These are phyloP conservation scores for Cordyceps tenuipes DNA, from an alignment of 2,329 filamentous ascomycete species.

Conservation along the genomic window DNA sequence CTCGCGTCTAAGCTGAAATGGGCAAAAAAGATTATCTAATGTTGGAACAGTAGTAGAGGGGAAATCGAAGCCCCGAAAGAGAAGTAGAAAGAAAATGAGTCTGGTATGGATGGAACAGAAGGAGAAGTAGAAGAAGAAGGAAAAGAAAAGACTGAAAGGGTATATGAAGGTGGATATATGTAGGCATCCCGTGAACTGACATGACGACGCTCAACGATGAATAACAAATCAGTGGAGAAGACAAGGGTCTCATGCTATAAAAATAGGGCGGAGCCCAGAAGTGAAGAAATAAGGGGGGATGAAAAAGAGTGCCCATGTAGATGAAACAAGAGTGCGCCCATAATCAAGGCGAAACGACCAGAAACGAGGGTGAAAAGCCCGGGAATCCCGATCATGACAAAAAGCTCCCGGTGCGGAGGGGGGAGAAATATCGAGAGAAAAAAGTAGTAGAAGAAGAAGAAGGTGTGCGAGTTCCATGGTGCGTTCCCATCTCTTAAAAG, in stretches of 20 bases:
- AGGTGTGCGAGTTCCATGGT: not conserved
- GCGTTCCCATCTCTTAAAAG: not conserved
- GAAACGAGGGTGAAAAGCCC: not conserved
- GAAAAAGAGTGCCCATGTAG: not conserved
- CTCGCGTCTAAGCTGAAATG: not conserved
- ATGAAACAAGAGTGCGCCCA: not conserved
- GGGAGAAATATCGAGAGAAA: not conserved
- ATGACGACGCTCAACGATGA: not conserved
- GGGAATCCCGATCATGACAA: not conserved
- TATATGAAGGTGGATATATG: not conserved
- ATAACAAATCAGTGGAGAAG: not conserved
- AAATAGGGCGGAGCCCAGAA: not conserved
- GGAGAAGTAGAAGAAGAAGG: not conserved
- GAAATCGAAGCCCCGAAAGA: not conserved
- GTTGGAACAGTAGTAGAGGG: not conserved
- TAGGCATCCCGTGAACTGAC: not conserved
- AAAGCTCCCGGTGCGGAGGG: too few relatives aligned
- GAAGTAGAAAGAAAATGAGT: not conserved
- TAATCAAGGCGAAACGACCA: not conserved
- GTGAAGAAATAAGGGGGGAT: not conserved
- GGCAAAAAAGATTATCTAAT: not conserved
- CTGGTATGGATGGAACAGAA: not conserved
- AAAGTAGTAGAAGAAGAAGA: not conserved
- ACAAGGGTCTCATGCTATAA: not conserved
- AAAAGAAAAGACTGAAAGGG: not conserved